A percentile compares a stretch with the other conserved stretches of the same genome.
phyloP scores from a whole-genome alignment of 495 filamentous ascomycete genomes.

The Glutinoglossum americanum region DNA sequence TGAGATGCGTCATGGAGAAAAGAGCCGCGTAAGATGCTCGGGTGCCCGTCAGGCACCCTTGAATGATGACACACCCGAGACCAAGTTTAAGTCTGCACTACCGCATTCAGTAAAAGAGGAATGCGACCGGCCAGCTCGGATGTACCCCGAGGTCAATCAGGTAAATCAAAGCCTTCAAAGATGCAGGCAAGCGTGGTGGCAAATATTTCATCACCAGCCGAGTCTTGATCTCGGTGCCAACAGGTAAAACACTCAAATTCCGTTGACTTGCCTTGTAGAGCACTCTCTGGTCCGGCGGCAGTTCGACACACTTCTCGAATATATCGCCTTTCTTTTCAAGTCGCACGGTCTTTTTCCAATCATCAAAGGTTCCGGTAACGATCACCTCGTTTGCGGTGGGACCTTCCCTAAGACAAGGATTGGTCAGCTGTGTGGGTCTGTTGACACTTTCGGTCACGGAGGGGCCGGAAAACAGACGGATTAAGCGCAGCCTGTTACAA shows the following conservation, averaged over 20 bases:
- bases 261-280: constrained; percentile 46
- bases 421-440: constrained; percentile 2
- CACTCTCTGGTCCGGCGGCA: constrained; percentile 46
- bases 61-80: too few species aligned
- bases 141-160: too few species aligned
- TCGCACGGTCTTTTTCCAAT: constrained; percentile 69
- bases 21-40: neutral
- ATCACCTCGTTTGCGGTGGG: constrained; percentile 55
- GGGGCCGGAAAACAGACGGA: neutral
- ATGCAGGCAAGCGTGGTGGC: neutral
- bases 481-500: neutral
- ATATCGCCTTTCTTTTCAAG: constrained; percentile 47
- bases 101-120: too few species aligned
- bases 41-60: neutral
- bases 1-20: neutral
- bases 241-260: neutral
- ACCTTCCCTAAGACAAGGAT: constrained; percentile 36
- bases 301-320: constrained; percentile 57
- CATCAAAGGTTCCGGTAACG: constrained; percentile 89
- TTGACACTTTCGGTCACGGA: neutral
- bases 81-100: neutral
- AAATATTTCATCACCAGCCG: neutral
- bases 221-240: neutral
- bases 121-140: too few species aligned
- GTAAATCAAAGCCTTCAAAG: too few species aligned